Base-by-base conservation (phyloP, 352 stramenopile species). In the Plasmopara halstedii region DNA sequence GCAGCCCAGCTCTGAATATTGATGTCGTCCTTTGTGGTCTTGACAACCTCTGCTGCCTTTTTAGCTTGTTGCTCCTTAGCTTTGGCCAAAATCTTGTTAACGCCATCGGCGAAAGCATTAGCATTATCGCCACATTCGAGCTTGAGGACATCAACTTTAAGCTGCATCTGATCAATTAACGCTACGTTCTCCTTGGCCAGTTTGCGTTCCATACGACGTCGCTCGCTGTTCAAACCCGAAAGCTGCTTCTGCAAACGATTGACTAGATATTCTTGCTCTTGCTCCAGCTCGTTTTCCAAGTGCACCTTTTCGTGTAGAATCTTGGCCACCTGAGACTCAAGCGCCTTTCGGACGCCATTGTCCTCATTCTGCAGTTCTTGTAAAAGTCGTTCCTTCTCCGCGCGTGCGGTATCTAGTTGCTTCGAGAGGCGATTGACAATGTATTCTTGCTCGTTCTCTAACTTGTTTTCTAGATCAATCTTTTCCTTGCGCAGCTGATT, bases 351-450 rank as follows among this genome's bases (percentile, higher is more conserved):
- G 36, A 86, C 59, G 15, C 59, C 56, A 20, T 70, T 70, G 58
- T 89, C 73, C 48, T 89, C 78, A 21, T 71, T 63, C 36, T 81
- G 65, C 33, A 89, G 64, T 51, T 90, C 79, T 20, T 62, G 46
- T 17, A 90, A 42, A 46, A 90, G 48, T 2, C 76, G 62, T 46
- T 88, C 79, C 41, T 88, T 88, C 42, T 90, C 76, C 19, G 42
- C 46, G 38, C 74, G 75, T 7, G 79, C 76, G 2, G 73, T 65
- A 38, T 90, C 79, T 1, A 93, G 66, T 52, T 93, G 77, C 54
- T 90, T 90, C 53, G 79, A 69, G 33, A 96, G 74, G 41, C 91
- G 91, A 70, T 96, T 96, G 15, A 96, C 84, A 32, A 96, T 90
- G 62, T 94, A 95, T 46, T 96, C 85, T 62, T 96, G 84, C 51